Percentiles rank a stretch among this genome's conserved stretches.
These are phyloP conservation scores for Sphaerostilbella broomeana DNA, from an alignment of 2,329 filamentous ascomycete species.

Conservation along the genomic window DNA sequence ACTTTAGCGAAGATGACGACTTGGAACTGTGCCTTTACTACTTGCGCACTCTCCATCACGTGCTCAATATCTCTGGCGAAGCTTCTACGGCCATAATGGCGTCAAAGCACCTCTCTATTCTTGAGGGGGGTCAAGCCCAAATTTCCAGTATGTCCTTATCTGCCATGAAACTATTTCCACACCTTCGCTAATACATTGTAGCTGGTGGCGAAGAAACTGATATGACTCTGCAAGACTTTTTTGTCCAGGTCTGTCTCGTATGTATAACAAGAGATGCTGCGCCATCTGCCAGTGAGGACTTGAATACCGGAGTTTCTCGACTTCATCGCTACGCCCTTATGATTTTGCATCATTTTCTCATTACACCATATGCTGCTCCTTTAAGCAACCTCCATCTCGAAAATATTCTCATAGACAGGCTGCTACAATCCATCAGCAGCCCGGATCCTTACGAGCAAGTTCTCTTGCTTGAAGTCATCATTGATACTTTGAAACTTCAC, in stretches of 20 bases:
- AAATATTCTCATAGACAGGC: slow-evolving; percentile 59
- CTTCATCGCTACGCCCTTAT: slow-evolving; percentile 66
- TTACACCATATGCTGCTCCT: slow-evolving; percentile 53
- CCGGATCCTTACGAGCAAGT: slow-evolving; percentile 68
- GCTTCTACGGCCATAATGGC: slow-evolving; percentile 65
- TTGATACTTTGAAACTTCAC: slow-evolving; percentile 63
- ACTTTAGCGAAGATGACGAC: slow-evolving; percentile 54
- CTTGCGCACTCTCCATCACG: slow-evolving; percentile 64
- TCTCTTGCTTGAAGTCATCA: slow-evolving; percentile 70
- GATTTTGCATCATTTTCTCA: slow-evolving; percentile 62
- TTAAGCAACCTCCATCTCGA: slow-evolving; percentile 63
- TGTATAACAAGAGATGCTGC: slow-evolving; percentile 41
- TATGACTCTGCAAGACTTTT: slow-evolving; percentile 59
- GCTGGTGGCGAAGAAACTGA: slow-evolving; percentile 47
- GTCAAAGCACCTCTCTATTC: slow-evolving; percentile 41
- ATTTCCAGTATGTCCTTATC: slow-evolving; percentile 42
- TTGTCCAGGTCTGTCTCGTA: slow-evolving; percentile 58
- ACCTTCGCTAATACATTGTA: slow-evolving; percentile 25
- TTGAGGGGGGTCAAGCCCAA: slow-evolving; percentile 22
- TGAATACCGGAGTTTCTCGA: slow-evolving; percentile 47
- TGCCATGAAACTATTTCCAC: neutral
- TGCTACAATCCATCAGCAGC: slow-evolving; percentile 53
- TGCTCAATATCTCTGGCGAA: slow-evolving; percentile 61
- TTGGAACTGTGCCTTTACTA: slow-evolving; percentile 74
- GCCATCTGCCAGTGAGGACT: slow-evolving; percentile 19